These are phyloP conservation scores for Penicillium tannophilum DNA, from an alignment of 495 filamentous ascomycete species.

Conservation along the genomic window DNA sequence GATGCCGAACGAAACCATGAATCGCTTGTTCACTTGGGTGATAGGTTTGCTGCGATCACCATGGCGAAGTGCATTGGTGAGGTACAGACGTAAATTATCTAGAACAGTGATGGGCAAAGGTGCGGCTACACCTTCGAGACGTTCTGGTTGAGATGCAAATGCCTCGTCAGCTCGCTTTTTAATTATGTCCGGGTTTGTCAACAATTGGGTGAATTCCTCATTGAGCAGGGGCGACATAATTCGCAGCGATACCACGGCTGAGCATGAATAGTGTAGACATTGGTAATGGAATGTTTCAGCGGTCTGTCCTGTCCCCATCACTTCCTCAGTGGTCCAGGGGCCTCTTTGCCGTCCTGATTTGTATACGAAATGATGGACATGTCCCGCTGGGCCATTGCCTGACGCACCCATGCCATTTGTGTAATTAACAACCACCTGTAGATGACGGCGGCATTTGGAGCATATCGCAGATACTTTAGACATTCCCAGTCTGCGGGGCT, in stretches of 20 bases:
- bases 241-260: slow-evolving; percentile 55
- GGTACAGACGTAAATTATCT: slow-evolving; percentile 60
- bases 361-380: slow-evolving; percentile 53
- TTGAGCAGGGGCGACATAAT: slow-evolving; percentile 56
- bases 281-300: slow-evolving; percentile 52
- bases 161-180: slow-evolving; percentile 54
- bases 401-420: slow-evolving; percentile 10
- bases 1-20: slow-evolving; percentile 65
- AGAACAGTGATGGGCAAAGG: slow-evolving; percentile 53
- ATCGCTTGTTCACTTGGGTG: slow-evolving; percentile 69
- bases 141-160: slow-evolving; percentile 56
- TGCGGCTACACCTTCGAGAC: slow-evolving; percentile 55
- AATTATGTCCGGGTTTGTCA: slow-evolving; percentile 60
- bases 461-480: slow-evolving; percentile 58
- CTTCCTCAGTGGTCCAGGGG: slow-evolving; percentile 24
- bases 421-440: slow-evolving; percentile 53
- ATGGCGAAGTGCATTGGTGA: slow-evolving; percentile 60
- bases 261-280: slow-evolving; percentile 62
- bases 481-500: slow-evolving; percentile 36
- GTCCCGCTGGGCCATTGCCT: slow-evolving; percentile 21
- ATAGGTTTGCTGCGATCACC: slow-evolving; percentile 54
- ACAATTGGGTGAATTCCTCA: slow-evolving; percentile 48
- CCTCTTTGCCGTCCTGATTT: slow-evolving; percentile 37
- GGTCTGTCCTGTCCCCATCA: slow-evolving; percentile 37
- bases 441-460: slow-evolving; percentile 56